Conservation (phyloP, 192 early-diverging fungal species). For the Backusella sp. region DNA sequence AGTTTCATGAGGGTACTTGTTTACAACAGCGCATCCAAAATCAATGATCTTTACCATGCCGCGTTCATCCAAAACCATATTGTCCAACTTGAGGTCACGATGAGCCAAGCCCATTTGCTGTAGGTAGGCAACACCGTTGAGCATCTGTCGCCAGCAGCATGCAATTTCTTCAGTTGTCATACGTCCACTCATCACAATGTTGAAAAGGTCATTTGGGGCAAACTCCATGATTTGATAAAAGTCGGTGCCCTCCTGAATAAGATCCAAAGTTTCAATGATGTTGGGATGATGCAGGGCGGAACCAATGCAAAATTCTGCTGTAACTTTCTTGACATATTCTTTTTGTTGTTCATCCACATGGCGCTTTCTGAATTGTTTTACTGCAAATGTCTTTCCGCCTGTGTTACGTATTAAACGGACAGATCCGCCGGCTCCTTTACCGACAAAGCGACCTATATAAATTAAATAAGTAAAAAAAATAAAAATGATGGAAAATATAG, state of each 20-base stretch:
- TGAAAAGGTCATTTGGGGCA: constrained; percentile 89
- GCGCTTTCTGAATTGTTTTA: constrained; percentile 81
- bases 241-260: constrained; percentile 64
- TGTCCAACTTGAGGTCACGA: constrained; percentile 86
- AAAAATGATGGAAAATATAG: not conserved
- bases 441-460: constrained; percentile 42
- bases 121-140: constrained; percentile 75
- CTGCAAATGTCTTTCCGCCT: constrained; percentile 67
- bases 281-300: constrained; percentile 76
- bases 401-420: constrained; percentile 65
- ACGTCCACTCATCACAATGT: constrained; percentile 71
- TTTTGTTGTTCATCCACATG: constrained; percentile 63
- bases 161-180: constrained; percentile 79
- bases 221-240: constrained; percentile 90
- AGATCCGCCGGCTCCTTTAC: constrained; percentile 72
- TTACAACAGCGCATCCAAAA: constrained; percentile 87
- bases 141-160: constrained; percentile 84
- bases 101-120: constrained; percentile 81
- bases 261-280: constrained; percentile 77
- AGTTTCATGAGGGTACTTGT: constrained; percentile 78
- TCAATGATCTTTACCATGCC: constrained; percentile 85
- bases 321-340: constrained; percentile 82
- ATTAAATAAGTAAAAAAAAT: not conserved
- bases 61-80: constrained; percentile 73
- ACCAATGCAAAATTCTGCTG: constrained; percentile 83